phyloP scores from a whole-genome alignment of 495 filamentous ascomycete species.

The Penicillium cinerascens region DNA sequence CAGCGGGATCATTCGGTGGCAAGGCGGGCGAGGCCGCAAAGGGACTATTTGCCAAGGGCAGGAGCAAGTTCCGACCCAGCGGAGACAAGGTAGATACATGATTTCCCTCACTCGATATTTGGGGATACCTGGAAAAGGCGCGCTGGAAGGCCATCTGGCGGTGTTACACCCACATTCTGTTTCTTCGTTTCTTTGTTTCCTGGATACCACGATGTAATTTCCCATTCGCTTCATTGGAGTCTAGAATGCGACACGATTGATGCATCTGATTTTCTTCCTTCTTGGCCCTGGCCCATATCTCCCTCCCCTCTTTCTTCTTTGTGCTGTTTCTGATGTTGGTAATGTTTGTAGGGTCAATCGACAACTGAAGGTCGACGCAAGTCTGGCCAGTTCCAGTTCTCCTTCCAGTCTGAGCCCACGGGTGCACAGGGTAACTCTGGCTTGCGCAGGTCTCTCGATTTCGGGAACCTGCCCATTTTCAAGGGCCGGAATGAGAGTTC shows the following conservation, averaged over 20 bases:
- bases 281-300: slow-evolving; percentile 8
- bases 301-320: slow-evolving; percentile 16
- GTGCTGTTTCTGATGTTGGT: slow-evolving; percentile 32
- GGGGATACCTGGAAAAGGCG: slow-evolving; percentile 6
- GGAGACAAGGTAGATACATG: slow-evolving; percentile 78
- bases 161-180: slow-evolving; percentile 7
- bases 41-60: slow-evolving; percentile 81
- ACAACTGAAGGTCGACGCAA: slow-evolving; percentile 21
- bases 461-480: slow-evolving; percentile 26
- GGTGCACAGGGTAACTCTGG: slow-evolving; percentile 13
- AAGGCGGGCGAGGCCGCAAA: slow-evolving; percentile 76
- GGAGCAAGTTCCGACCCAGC: slow-evolving; percentile 65
- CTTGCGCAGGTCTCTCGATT: slow-evolving; percentile 20
- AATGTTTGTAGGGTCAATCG: slow-evolving; percentile 43
- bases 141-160: slow-evolving; percentile 14
- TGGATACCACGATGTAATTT: slow-evolving; percentile 40
- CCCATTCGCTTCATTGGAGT: slow-evolving; percentile 30
- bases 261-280: slow-evolving; percentile 12
- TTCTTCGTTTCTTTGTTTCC: slow-evolving; percentile 32
- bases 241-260: slow-evolving; percentile 42
- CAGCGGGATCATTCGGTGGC: slow-evolving; percentile 67
- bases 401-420: slow-evolving; percentile 14
- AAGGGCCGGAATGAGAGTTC: slow-evolving; percentile 10
- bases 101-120: slow-evolving; percentile 37
- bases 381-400: slow-evolving; percentile 16